A percentile compares a stretch with the other conserved stretches of the same genome.
These are phyloP conservation scores for Leptodontidium sp. DNA, from an alignment of 2,329 filamentous ascomycete genomes.

Conservation along the genomic window DNA sequence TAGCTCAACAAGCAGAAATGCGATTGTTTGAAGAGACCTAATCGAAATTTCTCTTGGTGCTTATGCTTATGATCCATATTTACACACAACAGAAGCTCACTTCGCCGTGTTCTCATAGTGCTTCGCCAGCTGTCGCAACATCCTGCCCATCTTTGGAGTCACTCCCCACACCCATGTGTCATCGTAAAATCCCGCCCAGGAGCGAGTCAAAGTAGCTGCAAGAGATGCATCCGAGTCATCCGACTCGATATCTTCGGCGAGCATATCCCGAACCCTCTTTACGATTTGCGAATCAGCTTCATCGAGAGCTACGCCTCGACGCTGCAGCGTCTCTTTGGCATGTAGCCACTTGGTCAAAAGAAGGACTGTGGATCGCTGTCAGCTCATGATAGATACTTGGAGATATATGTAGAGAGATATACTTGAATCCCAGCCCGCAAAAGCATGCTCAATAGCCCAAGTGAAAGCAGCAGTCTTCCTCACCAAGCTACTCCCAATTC, in stretches of 20 bases:
- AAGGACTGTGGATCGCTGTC: not conserved
- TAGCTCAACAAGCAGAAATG: too few species aligned
- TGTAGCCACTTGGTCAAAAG: slow-evolving; percentile 16
- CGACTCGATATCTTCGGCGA: not conserved
- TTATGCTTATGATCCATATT: not conserved
- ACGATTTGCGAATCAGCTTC: slow-evolving; percentile 6
- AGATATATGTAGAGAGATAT: slow-evolving; percentile 36
- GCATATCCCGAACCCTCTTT: slow-evolving; percentile 7
- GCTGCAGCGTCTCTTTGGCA: not conserved
- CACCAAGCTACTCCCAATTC: slow-evolving; percentile 42
- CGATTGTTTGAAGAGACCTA: too few species aligned
- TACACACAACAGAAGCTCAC: not conserved
- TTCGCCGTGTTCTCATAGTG: not conserved
- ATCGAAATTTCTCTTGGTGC: not conserved
- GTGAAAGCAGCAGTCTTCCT: slow-evolving; percentile 47
- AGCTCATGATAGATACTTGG: slow-evolving; percentile 22
- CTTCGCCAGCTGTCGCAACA: slow-evolving; percentile 14
- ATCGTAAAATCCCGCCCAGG: slow-evolving; percentile 44
- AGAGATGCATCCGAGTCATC: not conserved
- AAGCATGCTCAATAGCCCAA: slow-evolving; percentile 48
- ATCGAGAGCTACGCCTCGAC: not conserved
- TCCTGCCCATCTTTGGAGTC: slow-evolving; percentile 19
- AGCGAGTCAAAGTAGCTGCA: slow-evolving; percentile 41
- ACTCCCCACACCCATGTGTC: slow-evolving; percentile 45
- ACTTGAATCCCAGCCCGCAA: slow-evolving; percentile 47